Evolutionary conservation across 768 basidiomycete genomes (phyloP).

Genomic region (Tricholoma furcatifolium): DNA sequence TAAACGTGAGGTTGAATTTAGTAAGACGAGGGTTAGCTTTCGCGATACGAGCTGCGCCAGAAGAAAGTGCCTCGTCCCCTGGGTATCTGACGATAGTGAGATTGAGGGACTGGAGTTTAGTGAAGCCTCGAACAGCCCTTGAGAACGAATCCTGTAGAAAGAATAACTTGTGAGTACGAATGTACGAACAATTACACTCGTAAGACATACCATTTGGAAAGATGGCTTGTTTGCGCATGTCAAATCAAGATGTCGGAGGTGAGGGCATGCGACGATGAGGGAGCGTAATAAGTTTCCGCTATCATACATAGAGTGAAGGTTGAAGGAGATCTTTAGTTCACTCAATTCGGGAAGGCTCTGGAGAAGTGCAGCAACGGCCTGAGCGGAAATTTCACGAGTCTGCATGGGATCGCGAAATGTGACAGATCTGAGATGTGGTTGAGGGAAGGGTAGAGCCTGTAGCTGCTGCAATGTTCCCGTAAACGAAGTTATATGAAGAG

Average conservation of each 20-base stretch:
- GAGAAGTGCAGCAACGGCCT: conserved; percentile 59
- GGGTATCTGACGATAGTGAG: conserved; percentile 68
- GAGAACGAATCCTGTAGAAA: conserved; percentile 55
- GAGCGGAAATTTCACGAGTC: conserved; percentile 65
- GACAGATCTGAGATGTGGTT: conserved; percentile 50
- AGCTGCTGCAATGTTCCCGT: conserved; percentile 68
- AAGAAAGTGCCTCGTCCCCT: conserved; percentile 58
- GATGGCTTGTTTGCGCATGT: conserved; percentile 69
- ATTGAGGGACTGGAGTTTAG: conserved; percentile 59
- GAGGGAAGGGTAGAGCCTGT: conserved; percentile 55
- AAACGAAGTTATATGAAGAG: conserved; percentile 58
- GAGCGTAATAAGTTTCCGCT: conserved; percentile 68
- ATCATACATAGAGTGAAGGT: conserved; percentile 73
- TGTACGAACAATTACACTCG: background rate
- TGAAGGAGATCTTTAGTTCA: conserved; percentile 63
- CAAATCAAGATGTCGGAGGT: conserved; percentile 60
- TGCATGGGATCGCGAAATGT: conserved; percentile 65
- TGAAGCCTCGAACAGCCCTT: conserved; percentile 58
- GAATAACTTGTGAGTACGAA: background rate
- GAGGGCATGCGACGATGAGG: conserved; percentile 64
- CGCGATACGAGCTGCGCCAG: conserved; percentile 63
- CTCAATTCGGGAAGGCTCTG: conserved; percentile 53
- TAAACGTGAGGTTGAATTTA: conserved; percentile 63
- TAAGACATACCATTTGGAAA: conserved; percentile 59
- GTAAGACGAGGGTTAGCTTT: conserved; percentile 65